phyloP scores from a whole-genome alignment of 305 asterid genomes.

The Vinca major region DNA sequence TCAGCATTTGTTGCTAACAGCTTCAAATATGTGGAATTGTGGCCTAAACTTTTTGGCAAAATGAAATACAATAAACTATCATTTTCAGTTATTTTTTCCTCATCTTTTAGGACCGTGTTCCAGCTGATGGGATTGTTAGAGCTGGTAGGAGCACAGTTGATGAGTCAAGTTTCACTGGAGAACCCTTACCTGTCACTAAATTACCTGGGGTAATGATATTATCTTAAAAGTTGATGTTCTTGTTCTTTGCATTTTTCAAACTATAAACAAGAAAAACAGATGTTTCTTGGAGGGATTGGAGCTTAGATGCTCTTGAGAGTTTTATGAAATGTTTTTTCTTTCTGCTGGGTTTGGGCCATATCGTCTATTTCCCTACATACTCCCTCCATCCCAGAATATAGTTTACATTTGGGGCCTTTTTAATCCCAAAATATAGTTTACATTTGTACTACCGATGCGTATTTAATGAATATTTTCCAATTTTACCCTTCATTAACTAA shows the following conservation, averaged over 20 bases:
- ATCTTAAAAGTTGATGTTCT: not conserved
- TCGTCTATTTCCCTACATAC: not conserved
- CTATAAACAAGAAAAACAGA: not conserved
- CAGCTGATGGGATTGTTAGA: conserved; percentile 89
- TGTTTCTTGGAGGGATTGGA: not conserved
- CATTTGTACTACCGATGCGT: no score
- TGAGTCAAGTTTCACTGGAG: conserved; percentile 98
- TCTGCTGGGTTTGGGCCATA: not conserved
- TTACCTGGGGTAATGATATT: conserved; percentile 81
- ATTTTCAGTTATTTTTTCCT: not conserved
- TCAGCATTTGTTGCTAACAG: no score
- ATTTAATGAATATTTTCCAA: no score
- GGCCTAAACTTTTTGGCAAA: not conserved
- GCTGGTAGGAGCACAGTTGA: conserved; percentile 94
- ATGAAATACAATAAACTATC: not conserved
- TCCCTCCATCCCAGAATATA: no score
- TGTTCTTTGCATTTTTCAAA: not conserved
- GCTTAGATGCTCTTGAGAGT: conserved; percentile 5
- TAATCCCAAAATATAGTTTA: no score
- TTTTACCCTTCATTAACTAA: no score
- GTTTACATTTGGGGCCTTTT: no score
- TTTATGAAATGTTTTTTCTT: not conserved
- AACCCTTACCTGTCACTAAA: conserved; percentile 87
- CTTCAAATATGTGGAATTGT: not conserved
- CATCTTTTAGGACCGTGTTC: conserved; percentile 70